These are phyloP conservation scores for Colletotrichum cuscutae DNA, from an alignment of 2,329 filamentous ascomycete genomes.

Conservation along the genomic window DNA sequence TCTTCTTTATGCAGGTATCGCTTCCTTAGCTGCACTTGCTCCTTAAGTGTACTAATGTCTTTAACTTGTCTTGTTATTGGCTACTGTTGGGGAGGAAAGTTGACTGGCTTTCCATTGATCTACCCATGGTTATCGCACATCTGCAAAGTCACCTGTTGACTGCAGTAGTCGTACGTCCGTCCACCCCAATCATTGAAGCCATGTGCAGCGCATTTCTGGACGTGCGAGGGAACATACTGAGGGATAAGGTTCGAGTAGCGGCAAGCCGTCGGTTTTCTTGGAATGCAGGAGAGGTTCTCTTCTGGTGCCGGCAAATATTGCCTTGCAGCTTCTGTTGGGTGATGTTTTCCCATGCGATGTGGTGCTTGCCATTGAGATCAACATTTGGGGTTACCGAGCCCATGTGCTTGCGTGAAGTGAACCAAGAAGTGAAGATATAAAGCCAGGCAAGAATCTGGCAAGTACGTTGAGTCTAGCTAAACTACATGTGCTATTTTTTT, in stretches of 20 bases:
- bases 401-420: not conserved
- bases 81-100: not conserved
- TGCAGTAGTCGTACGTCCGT: not conserved
- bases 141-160: not conserved
- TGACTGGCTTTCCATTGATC: not conserved
- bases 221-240: not conserved
- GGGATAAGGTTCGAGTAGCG: not conserved
- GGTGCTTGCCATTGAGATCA: not conserved
- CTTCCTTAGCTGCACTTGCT: not conserved
- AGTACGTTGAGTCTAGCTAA: no score
- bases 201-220: not conserved
- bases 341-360: not conserved
- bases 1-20: not conserved
- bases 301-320: not conserved
- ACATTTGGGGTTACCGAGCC: not conserved
- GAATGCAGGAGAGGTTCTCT: not conserved
- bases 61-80: not conserved
- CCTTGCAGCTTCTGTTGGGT: not conserved
- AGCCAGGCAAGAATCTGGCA: no score
- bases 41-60: not conserved
- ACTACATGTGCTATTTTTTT: no score
- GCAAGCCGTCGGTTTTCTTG: not conserved
- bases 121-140: not conserved
- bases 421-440: not conserved
- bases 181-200: not conserved